A percentile compares a stretch with the other conserved stretches of the same genome.
Conservation (phyloP, 2,329 filamentous ascomycete species). For the Cytospora chrysosperma region DNA sequence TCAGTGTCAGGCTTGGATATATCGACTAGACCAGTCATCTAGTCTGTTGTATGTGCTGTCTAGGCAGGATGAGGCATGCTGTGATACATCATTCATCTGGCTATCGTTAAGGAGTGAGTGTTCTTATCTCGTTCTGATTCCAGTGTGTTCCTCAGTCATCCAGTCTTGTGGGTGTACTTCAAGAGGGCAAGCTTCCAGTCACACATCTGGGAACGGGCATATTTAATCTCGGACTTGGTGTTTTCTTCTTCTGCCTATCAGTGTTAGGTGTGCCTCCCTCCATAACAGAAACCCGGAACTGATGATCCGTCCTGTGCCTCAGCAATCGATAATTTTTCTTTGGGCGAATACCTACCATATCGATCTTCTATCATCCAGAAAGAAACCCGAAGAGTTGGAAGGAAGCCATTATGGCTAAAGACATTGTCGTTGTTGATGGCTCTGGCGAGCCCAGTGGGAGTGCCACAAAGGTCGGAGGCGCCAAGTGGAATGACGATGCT, state of each 20-base stretch:
- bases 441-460: neutral
- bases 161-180: neutral
- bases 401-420: neutral
- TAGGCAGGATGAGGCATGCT: neutral
- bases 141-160: neutral
- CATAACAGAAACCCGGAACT: neutral
- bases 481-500: constrained; percentile 29
- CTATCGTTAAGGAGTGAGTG: neutral
- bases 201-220: neutral
- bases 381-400: neutral
- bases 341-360: neutral
- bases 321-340: neutral
- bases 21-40: neutral
- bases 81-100: neutral
- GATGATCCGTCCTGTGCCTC: neutral
- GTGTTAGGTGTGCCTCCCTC: neutral
- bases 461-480: constrained; percentile 1
- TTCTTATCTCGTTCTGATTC: neutral
- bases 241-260: neutral
- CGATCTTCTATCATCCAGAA: neutral
- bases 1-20: neutral
- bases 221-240: neutral
- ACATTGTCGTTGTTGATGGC: neutral
- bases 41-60: neutral
- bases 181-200: neutral